Evolutionary conservation across 768 basidiomycete species (phyloP).

Genomic region (Russula brevipes): DNA sequence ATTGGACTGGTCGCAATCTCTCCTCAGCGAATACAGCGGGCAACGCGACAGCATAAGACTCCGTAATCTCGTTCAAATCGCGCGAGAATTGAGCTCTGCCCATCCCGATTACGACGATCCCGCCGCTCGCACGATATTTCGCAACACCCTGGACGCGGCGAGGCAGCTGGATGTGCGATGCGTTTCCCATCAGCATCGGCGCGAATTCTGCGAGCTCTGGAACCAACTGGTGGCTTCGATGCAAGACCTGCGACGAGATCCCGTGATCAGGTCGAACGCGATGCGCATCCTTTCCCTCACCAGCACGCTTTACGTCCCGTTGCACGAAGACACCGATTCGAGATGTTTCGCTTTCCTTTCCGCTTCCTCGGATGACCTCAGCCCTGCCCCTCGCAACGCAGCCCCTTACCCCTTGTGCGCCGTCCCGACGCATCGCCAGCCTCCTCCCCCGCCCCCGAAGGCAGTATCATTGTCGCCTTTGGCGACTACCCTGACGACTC

Average conservation of each 20-base stretch:
- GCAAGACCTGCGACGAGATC: not conserved
- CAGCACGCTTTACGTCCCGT: not conserved
- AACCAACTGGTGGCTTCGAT: not conserved
- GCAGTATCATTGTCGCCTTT: not conserved
- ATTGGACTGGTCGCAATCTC: not conserved
- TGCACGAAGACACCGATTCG: not conserved
- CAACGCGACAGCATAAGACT: not conserved
- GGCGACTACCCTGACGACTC: not conserved
- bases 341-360: not conserved
- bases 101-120: not conserved
- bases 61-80: slow-evolving; percentile 1
- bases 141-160: not conserved
- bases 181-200: not conserved
- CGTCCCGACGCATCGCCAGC: not conserved
- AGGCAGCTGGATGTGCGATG: not conserved
- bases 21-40: not conserved
- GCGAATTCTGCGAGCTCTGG: slow-evolving; percentile 10
- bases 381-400: not conserved
- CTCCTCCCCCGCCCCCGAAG: not conserved
- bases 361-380: not conserved
- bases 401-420: not conserved
- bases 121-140: not conserved
- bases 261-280: slow-evolving; percentile 1
- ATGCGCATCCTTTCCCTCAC: slow-evolving; percentile 3
- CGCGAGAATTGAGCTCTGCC: not conserved